Base-by-base conservation (phyloP, 2,329 filamentous ascomycete genomes). In the Boeremia exigua region DNA sequence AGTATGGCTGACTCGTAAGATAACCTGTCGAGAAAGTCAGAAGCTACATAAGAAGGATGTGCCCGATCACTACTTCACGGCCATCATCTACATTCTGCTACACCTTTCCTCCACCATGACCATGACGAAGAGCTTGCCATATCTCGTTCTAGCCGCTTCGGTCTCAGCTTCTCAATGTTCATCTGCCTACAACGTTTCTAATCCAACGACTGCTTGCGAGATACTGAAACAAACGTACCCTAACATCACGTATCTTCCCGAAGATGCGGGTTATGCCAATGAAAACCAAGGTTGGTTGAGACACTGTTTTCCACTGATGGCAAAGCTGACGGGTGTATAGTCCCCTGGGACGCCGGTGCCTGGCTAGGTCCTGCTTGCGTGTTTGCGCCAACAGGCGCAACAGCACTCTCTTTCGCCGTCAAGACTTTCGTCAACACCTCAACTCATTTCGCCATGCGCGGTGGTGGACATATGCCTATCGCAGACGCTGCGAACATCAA, bases 381-480 rank as follows among this genome's bases (percentile, higher is more conserved):
- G 12, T 62, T 66, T 36, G 57, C 56, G 3, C 63, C 66, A 5
- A 23, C 15, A 27, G 44, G 47, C 42, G 62, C 60, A 10, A 27
- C 61, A 33, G 38, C 66, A 6, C 43, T 70, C 14, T 64, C 66
- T 2, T 54, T 44, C 8, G 61, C 60, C 25, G 52, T 68, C 14
- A 58, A 58, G 32, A 49, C 49, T 15, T 33, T 67, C 1, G 39
- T 23, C 6, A 56, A 56, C 12, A 56, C 53, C 12, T 61, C 56
- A 1, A 64, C 59, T 7, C 50, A n/a, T 6, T 68, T 69, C 30
- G 58, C 67, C 3, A 59, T 67, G 49, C 60, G 61, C 7, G 61
- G 67, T 23, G 66, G 66, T 4, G 66, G 67, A 2, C 65, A 70
- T 19, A 64, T 64, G 65, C 64, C 66, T 3, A 68, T 66, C 25